Percentiles rank a stretch among this genome's conserved stretches.
Evolutionary conservation across 1,139 yeast species (phyloP).

Genomic region (Sugiyamaella novakii): DNA sequence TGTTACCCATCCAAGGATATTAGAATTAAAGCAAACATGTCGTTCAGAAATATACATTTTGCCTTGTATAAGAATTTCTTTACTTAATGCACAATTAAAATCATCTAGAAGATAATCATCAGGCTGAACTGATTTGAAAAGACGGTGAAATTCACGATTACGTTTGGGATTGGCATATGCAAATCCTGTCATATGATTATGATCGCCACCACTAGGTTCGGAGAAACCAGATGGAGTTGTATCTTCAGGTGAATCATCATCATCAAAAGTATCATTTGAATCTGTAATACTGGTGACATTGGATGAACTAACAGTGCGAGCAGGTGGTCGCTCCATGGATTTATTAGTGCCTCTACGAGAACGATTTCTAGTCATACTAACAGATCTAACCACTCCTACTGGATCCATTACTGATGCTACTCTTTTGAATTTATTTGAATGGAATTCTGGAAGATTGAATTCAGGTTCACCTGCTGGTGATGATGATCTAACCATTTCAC

Average conservation of each 20-base stretch:
- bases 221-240: slow-evolving; percentile 12
- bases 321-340: slow-evolving; percentile 15
- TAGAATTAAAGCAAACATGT: slow-evolving; percentile 86
- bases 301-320: slow-evolving; percentile 7
- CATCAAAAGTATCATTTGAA: slow-evolving; percentile 11
- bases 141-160: slow-evolving; percentile 74
- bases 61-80: slow-evolving; percentile 91
- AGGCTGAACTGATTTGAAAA: slow-evolving; percentile 68
- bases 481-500: too few relatives aligned
- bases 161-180: slow-evolving; percentile 65
- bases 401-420: not conserved
- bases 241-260: slow-evolving; percentile 15
- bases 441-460: slow-evolving; percentile 20
- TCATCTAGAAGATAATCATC: slow-evolving; percentile 79
- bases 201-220: not conserved
- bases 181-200: slow-evolving; percentile 40
- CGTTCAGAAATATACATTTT: slow-evolving; percentile 80
- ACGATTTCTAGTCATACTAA: slow-evolving; percentile 12
- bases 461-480: slow-evolving; percentile 13
- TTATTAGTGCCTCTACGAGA: slow-evolving; percentile 13
- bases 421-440: slow-evolving; percentile 13
- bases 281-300: not conserved
- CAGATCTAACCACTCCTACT: not conserved
- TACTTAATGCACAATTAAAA: slow-evolving; percentile 84
- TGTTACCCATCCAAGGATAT: slow-evolving; percentile 90